phyloP scores from a whole-genome alignment of 2,329 filamentous ascomycete species.

The Neodidymelliopsis sp. region DNA sequence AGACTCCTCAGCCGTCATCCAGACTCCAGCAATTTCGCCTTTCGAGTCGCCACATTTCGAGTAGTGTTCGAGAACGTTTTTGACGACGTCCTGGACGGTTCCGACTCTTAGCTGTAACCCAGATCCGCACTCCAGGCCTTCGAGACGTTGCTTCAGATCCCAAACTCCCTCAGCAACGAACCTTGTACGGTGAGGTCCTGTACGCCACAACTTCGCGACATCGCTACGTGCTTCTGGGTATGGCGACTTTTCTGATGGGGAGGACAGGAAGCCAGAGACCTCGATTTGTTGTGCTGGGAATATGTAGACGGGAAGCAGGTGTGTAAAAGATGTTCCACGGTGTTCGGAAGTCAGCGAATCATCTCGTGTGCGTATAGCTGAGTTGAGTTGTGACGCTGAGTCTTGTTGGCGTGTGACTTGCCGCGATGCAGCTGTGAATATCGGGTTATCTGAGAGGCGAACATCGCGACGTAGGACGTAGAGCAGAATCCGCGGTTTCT shows the following conservation, averaged over 20 bases:
- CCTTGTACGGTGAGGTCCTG: slow-evolving; percentile 73
- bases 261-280: slow-evolving; percentile 72
- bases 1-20: slow-evolving; percentile 77
- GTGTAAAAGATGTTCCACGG: slow-evolving; percentile 46
- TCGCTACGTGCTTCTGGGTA: slow-evolving; percentile 73
- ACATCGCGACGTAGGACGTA: slow-evolving; percentile 78
- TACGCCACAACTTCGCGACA: slow-evolving; percentile 75
- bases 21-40: slow-evolving; percentile 67
- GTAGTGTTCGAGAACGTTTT: slow-evolving; percentile 62
- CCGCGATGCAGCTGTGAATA: slow-evolving; percentile 66
- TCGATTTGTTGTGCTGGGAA: slow-evolving; percentile 76
- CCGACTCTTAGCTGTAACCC: slow-evolving; percentile 70
- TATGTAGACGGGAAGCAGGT: slow-evolving; percentile 72
- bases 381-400: slow-evolving; percentile 8
- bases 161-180: slow-evolving; percentile 77
- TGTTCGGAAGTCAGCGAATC: slow-evolving; percentile 36
- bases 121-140: slow-evolving; percentile 63
- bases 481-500: slow-evolving; percentile 62
- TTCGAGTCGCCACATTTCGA: slow-evolving; percentile 20
- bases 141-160: slow-evolving; percentile 71
- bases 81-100: slow-evolving; percentile 64
- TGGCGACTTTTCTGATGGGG: slow-evolving; percentile 57
- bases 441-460: slow-evolving; percentile 76
- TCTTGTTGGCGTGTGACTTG: slow-evolving; percentile 19
- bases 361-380: slow-evolving; percentile 48